These are phyloP conservation scores for Cryptococcus jaspeensis DNA, from an alignment of 1,284 basidiomycete genomes.

Conservation along the genomic window DNA sequence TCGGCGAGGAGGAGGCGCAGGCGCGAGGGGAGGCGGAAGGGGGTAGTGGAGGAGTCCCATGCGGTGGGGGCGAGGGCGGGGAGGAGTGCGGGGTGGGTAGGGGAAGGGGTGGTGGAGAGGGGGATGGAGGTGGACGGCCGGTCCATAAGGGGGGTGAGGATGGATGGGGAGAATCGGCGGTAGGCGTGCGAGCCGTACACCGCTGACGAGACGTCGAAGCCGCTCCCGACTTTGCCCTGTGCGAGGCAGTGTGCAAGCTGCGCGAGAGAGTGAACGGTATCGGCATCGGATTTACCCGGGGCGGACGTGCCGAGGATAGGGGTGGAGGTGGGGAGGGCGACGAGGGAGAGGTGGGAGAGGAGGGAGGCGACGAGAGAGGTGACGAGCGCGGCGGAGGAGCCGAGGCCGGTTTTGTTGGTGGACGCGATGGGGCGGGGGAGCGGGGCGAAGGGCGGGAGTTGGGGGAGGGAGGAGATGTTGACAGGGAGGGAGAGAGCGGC, in stretches of 20 bases:
- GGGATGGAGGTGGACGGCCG: constrained; percentile 11
- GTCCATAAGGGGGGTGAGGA: constrained; percentile 67
- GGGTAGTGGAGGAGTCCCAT: constrained; percentile 55
- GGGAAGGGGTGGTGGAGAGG: constrained; percentile 25
- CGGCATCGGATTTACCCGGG: constrained; percentile 10
- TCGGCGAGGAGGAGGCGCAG: constrained; percentile 84
- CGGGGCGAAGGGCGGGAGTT: constrained; percentile 70
- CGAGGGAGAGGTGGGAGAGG: constrained; percentile 71
- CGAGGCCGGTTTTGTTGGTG: constrained; percentile 97
- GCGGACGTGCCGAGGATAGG: constrained; percentile 48
- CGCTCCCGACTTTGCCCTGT: constrained; percentile 96
- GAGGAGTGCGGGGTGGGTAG: neutral
- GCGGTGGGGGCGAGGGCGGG: constrained; percentile 11
- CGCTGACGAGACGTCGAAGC: constrained; percentile 93
- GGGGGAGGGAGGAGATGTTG: constrained; percentile 55
- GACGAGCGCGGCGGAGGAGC: constrained; percentile 94
- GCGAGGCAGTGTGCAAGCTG: constrained; percentile 96
- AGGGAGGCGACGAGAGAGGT: constrained; percentile 88
- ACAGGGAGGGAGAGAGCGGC: constrained; percentile 61
- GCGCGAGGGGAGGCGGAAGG: constrained; percentile 75
- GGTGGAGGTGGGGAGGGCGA: constrained; percentile 53
- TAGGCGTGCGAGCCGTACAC: constrained; percentile 95
- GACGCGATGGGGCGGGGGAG: constrained; percentile 68
- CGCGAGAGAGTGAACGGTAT: constrained; percentile 83
- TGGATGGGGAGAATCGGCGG: constrained; percentile 76